Conservation (phyloP, 192 early-diverging fungal genomes). For the Linderina pennispora region DNA sequence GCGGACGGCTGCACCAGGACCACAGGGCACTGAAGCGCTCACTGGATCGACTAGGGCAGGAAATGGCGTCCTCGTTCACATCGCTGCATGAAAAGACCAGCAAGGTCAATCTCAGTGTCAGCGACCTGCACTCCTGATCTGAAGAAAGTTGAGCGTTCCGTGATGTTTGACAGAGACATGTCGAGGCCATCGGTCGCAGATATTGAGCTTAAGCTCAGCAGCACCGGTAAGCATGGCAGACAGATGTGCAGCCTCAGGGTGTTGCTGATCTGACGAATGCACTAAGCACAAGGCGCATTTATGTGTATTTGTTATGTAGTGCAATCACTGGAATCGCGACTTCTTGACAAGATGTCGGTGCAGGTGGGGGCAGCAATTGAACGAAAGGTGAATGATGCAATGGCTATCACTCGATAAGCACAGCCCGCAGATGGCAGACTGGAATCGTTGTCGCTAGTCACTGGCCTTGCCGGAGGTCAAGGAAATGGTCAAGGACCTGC, state of each 20-base stretch:
- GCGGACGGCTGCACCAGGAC: constrained; percentile 29
- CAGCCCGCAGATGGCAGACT: too few species aligned
- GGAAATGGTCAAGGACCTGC: too few species aligned
- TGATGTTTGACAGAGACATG: constrained; percentile 10
- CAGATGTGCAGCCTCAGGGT: too few species aligned
- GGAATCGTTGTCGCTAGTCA: too few species aligned
- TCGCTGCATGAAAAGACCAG: constrained; percentile 41
- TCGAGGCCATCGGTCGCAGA: constrained; percentile 19
- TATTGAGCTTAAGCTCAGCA: constrained; percentile 33
- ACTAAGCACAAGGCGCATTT: too few species aligned
- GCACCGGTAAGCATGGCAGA: constrained; percentile 26
- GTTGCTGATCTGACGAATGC: too few species aligned
- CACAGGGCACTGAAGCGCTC: constrained; percentile 31
- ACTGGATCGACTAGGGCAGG: constrained; percentile 22
- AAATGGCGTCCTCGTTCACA: constrained; percentile 16
- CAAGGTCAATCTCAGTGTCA: constrained; percentile 35
- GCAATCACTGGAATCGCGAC: constrained; percentile 6
- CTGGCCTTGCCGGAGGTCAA: too few species aligned
- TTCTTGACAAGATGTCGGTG: constrained; percentile 1
- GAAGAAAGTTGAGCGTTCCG: constrained; percentile 29
- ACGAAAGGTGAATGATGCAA: not conserved
- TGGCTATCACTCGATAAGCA: too few species aligned
- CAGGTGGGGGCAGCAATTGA: constrained; percentile 1
- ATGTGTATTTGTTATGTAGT: constrained; percentile 10
- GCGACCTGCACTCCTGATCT: constrained; percentile 42